Evolutionary conservation across 2,329 filamentous ascomycete genomes (phyloP).

Genomic region (Aspergillus neoniger): DNA sequence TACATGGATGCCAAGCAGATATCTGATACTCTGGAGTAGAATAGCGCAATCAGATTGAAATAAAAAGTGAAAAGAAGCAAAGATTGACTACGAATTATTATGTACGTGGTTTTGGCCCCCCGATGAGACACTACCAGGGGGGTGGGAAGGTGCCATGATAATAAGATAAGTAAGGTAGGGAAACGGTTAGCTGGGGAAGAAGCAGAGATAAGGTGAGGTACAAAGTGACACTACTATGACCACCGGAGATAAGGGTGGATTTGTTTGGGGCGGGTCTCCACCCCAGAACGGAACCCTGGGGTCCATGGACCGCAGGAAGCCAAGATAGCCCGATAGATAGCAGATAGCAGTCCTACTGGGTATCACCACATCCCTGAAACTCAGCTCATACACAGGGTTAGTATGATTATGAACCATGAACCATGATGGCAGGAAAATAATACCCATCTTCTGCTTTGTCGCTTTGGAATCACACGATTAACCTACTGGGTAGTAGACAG

Average conservation of each 20-base stretch:
- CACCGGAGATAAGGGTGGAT: not conserved
- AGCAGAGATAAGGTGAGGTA: not conserved
- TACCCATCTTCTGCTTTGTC: not conserved
- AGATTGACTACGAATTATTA: conserved; percentile 2
- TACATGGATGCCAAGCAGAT: too few relatives aligned
- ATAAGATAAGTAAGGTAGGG: not conserved
- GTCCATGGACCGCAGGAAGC: not conserved
- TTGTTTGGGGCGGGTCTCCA: not conserved
- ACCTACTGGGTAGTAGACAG: not conserved
- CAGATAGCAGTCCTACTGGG: not conserved
- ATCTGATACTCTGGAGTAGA: not conserved
- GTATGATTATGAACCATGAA: not conserved
- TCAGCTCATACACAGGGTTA: too few relatives aligned
- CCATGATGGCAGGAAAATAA: not conserved
- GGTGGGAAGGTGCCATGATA: not conserved
- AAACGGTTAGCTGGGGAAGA: not conserved
- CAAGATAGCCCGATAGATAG: not conserved
- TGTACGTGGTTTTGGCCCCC: not conserved
- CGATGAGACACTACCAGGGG: too few relatives aligned
- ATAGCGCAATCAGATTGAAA: not conserved
- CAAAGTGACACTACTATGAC: not conserved
- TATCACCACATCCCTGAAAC: not conserved
- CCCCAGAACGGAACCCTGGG: not conserved
- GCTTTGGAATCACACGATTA: not conserved
- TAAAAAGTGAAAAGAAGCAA: not conserved